Base-by-base conservation (phyloP, 768 basidiomycete species). In the Collybia mongolica region DNA sequence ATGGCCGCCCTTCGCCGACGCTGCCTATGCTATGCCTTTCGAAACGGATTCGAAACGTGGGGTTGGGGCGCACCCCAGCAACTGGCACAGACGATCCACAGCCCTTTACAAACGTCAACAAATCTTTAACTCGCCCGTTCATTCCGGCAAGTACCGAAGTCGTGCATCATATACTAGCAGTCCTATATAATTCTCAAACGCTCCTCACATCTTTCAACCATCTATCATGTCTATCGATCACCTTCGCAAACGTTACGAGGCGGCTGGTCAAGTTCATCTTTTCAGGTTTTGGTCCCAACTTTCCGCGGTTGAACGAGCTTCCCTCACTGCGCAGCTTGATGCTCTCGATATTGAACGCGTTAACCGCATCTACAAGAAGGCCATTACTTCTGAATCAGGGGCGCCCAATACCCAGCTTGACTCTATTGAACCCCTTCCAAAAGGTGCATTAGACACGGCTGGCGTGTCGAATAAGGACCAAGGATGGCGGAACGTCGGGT, bases 311-410 rank as follows among this genome's bases (percentile, higher is more conserved):
- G 86, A 95, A 60, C 90, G 83, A 60, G 63, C 69, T 6, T 63
- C 79, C 7, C 80, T 98, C 48, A 65, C 78, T 52, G 61, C 69
- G 11, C 96, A 98, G 69, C 84, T 98, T 57, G 76, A 82, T 41
- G 68, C 77, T 9, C 83, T 99, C 65, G 85, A 98, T 66, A 85
- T 97, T 58, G 81, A 87, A 51, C 90, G 94, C 55, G 93, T 98
- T 53, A 98, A 98, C 74, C 80, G 84, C 59, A 82, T 98, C 59
- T 95, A 84, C 80, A 61, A 75, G 38, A 88, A 83, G 57, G 91
- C 96, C 17, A 74, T 93, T 55, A 57, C 75, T 32, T 75, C 83
- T 4, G 90, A 94, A 64, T 72, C 76, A 41, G 73, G 74, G 32
- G 71, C 76, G 14, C 54, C 70, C 15, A 71, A 26, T 26, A 7